Percentiles rank a stretch among this genome's conserved stretches.
Conservation (phyloP, 2,329 filamentous ascomycete genomes). For the Pyrenophora graminea region DNA sequence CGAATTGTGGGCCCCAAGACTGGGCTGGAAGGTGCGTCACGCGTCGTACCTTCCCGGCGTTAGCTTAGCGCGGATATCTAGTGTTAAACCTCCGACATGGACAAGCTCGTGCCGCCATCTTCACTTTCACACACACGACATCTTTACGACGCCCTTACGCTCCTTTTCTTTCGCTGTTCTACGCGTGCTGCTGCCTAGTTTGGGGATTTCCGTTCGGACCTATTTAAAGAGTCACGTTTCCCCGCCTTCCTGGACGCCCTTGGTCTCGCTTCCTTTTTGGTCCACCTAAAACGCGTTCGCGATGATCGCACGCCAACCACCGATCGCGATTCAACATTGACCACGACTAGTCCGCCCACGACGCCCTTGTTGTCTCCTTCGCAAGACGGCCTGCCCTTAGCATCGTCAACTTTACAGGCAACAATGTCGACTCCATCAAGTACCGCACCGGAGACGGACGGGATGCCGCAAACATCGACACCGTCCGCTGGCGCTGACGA, state of each 20-base stretch:
- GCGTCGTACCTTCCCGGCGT: conserved; percentile 19
- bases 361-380: conserved; percentile 17
- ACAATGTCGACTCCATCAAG: conserved; percentile 43
- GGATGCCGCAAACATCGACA: conserved; percentile 26
- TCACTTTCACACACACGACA: conserved; percentile 17
- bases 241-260: conserved; percentile 8
- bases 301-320: conserved; percentile 45
- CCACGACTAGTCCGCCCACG: conserved; percentile 28
- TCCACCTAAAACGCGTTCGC: conserved; percentile 39
- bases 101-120: conserved; percentile 28
- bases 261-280: conserved; percentile 17
- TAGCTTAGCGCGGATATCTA: conserved; percentile 19
- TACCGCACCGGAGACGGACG: conserved; percentile 26
- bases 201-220: neutral
- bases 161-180: conserved; percentile 16
- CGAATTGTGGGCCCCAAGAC: conserved; percentile 1
- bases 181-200: conserved; percentile 24
- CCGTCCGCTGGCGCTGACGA: conserved; percentile 30
- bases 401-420: conserved; percentile 21
- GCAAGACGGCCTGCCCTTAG: conserved; percentile 23
- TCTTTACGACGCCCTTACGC: conserved; percentile 16
- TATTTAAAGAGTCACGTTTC: conserved; percentile 4
- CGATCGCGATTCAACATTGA: conserved; percentile 37
- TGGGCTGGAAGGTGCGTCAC: conserved; percentile 24
- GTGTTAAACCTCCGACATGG: conserved; percentile 15